Evolutionary conservation across 2,329 filamentous ascomycete species (phyloP), one percentile per base, ranked within the genome.

Genomic region (Atkinsonella texensis): DNA sequence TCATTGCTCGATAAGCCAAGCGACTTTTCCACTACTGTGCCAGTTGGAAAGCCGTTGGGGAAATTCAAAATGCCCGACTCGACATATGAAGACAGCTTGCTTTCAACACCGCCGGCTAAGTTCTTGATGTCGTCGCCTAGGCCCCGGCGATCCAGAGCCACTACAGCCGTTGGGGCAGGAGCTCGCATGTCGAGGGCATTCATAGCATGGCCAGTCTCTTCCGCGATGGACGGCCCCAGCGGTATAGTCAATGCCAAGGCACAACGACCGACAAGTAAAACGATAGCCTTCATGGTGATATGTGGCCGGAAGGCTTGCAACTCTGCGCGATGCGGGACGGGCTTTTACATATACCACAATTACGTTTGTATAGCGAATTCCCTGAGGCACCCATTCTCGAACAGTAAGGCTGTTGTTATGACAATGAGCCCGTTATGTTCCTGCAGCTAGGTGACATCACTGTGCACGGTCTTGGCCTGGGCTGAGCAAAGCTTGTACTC

Each of bases 21-120:
- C 38, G 76, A 79, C 56, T 76, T 82, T 61, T 77, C 66, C 1
- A 87, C 85, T 7, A 71, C 68, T 41, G 70, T 70, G 38, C 80
- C 81, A 3, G 76, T 81, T 1, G 85, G 84, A 39, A 88, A 77
- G 57, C 76, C 74, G 51, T 83, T 76, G 63, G 85, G 85, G 69
- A 77, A 87, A 52, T 85, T 75, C 1, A 84, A 80, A 1, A 88
- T 73, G 20, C 81, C 82, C 2, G 77, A 81, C 2, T 77, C 75
- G 40, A 84, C 73, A 54, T 79, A 83, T 12, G 74, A 77, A 12
- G 81, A 79, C 38, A 82, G 69, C 23, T 72, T 71, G 44, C 74
- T 76, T 40, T 77, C 79, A 1, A 84, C 61, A 9, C 66, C 67
- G 46, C 68, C 71, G 42, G 79, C 67, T 7, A 77, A 73, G 55